Conservation (phyloP, 2,329 filamentous ascomycete species). For the Pseudogymnoascus sp. region DNA sequence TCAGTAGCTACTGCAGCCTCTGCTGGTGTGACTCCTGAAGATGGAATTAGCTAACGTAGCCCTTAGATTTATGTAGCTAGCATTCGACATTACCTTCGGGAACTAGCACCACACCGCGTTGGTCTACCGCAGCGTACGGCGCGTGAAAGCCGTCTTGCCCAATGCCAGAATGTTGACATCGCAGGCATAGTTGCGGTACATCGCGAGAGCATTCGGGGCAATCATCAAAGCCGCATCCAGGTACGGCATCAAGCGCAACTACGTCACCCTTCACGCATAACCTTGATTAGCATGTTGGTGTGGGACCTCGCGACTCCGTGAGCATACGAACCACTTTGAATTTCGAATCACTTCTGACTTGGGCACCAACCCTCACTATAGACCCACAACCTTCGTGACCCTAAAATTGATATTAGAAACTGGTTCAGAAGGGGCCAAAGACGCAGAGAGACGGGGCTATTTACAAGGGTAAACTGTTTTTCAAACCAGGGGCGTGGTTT, state of each 20-base stretch:
- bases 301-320: neutral
- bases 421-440: neutral
- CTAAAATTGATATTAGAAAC: neutral
- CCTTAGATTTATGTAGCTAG: neutral
- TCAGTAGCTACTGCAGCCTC: conserved; percentile 35
- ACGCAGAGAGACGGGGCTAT: neutral
- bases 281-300: neutral
- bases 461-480: conserved; percentile 23
- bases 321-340: neutral
- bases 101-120: neutral
- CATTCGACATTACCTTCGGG: neutral
- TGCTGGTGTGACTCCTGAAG: conserved; percentile 20
- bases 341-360: neutral
- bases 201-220: conserved; percentile 36
- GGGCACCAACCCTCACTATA: neutral
- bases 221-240: conserved; percentile 27
- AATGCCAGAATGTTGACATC: conserved; percentile 36
- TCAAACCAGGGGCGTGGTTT: conserved; percentile 27
- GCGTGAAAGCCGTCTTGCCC: conserved; percentile 39
- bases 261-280: conserved; percentile 23
- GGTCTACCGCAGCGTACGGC: conserved; percentile 28
- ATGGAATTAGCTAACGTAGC: neutral
- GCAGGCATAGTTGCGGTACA: conserved; percentile 32
- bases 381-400: neutral
- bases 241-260: conserved; percentile 28